Evolutionary conservation across 495 filamentous ascomycete species (phyloP), one percentile per base, ranked within the genome.

Genomic region (Aspergillus heteromorphus): DNA sequence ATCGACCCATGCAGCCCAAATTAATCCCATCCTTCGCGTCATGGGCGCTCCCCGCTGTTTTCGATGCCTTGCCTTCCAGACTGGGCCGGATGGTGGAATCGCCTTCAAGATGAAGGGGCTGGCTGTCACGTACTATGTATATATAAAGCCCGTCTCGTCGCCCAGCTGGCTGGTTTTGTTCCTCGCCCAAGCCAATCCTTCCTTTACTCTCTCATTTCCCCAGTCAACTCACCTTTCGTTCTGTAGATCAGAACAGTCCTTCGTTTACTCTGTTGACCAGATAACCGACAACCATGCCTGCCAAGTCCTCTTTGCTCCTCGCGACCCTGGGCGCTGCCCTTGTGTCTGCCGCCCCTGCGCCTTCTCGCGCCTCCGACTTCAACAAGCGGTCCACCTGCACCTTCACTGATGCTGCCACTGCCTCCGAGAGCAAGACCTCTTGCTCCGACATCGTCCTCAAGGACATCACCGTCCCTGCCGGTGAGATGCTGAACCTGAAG

Each of bases 381-480:
- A 42, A 30, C 45, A 29, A 42, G 14, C 55, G 55, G 4, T 57
- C 59, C n/a, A 59, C 56, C 36, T 78, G 73, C 57, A 76, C 73
- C 21, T 78, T 75, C 60, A 71, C 65, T 17, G 61, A 60, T 38
- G 70, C 73, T 1, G 54, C 66, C 14, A 56, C 55, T 4, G 77
- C 70, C 3, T 74, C 61, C 53, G 65, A 65, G 49, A 69, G 69
- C 31, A 75, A 81, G 65, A 62, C 63, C 3, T 74, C 75, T 16
- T 82, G 79, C 65, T 71, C 78, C 0, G 77, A 74, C 4, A 80
- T 82, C 41, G 59, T 75, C 18, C 65, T 81, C 7, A 72, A 65
- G n/a, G 56, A 55, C 40, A 55, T 83, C 41, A 71, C 70, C n/a
- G 79, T 83, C 0, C 79, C 79, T 1, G 71, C 79, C 13, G 79